Conservation (phyloP, 257 asterid genomes). For the Nicotiana paniculata region DNA sequence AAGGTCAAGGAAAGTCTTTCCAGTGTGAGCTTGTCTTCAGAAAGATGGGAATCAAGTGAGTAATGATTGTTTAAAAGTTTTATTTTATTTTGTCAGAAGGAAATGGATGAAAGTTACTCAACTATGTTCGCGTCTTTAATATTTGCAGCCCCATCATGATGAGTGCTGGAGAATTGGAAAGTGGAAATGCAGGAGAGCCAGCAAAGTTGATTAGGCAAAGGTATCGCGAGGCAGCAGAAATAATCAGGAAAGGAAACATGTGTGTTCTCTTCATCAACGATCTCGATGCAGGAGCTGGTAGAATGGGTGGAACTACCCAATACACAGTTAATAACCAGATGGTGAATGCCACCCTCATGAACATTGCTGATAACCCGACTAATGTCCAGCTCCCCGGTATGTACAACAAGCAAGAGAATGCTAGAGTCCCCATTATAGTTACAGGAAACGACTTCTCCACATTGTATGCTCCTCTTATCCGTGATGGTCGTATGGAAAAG, state of each 20-base stretch:
- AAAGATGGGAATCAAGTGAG: conserved; percentile 89
- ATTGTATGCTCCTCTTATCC: conserved; percentile 79
- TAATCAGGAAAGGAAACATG: conserved; percentile 75
- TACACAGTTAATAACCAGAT: conserved; percentile 91
- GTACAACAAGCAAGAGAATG: conserved; percentile 91
- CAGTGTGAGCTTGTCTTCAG: conserved; percentile 83
- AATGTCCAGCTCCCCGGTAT: conserved; percentile 87
- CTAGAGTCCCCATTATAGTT: conserved; percentile 75
- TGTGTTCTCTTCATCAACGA: conserved; percentile 83
- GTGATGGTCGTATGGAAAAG: conserved; percentile 96
- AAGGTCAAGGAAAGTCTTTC: conserved; percentile 92
- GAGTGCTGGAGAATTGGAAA: conserved; percentile 82
- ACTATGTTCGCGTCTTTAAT: background rate
- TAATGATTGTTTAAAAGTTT: background rate
- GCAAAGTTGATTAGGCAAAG: conserved; percentile 63
- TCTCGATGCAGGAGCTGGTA: conserved; percentile 87
- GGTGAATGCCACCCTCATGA: conserved; percentile 93
- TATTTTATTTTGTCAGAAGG: too few relatives aligned
- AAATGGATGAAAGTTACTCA: background rate
- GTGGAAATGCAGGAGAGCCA: conserved; percentile 75
- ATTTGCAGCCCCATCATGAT: conserved; percentile 73
- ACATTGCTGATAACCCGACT: conserved; percentile 89
- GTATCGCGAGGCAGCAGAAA: conserved; percentile 79
- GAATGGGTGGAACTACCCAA: conserved; percentile 85
- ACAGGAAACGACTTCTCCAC: conserved; percentile 90